These are phyloP conservation scores for Elsinoe arachidis DNA, from an alignment of 2,329 filamentous ascomycete genomes.

Conservation along the genomic window DNA sequence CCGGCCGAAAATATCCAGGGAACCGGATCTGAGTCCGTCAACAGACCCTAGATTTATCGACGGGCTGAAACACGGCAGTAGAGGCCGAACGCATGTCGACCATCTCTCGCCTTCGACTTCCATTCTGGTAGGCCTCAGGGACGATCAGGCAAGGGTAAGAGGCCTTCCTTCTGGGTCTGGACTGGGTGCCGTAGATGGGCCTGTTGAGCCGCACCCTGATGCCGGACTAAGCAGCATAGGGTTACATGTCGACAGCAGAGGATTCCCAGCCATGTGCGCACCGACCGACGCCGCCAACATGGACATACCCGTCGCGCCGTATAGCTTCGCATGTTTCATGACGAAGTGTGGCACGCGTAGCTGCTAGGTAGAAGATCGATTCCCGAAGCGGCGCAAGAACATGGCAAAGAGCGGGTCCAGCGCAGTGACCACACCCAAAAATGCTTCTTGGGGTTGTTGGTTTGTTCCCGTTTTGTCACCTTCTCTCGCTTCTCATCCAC, in stretches of 20 bases:
- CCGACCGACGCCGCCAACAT: conserved; percentile 5
- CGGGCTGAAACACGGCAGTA: conserved; percentile 4
- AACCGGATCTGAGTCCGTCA: background rate
- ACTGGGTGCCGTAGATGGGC: background rate
- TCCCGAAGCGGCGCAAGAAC: too few species aligned
- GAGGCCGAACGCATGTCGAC: background rate
- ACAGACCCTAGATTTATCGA: background rate
- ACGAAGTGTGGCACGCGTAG: background rate
- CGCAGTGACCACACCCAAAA: conserved; percentile 6
- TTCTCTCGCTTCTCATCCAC: background rate
- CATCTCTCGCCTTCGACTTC: background rate
- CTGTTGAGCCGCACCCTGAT: conserved; percentile 7
- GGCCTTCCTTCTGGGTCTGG: background rate
- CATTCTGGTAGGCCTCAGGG: background rate
- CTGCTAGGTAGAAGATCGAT: background rate
- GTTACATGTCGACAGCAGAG: background rate
- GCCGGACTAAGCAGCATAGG: background rate
- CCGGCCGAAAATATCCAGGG: background rate
- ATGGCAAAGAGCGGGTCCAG: background rate
- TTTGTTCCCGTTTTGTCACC: conserved; percentile 1
- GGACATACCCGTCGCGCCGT: conserved; percentile 1
- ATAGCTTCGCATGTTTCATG: background rate
- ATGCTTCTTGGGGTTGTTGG: background rate
- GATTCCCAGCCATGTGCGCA: conserved; percentile 4
- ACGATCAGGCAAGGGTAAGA: background rate